These are phyloP conservation scores for Tilletia walkeri DNA, from an alignment of 1,284 basidiomycete genomes.

Conservation along the genomic window DNA sequence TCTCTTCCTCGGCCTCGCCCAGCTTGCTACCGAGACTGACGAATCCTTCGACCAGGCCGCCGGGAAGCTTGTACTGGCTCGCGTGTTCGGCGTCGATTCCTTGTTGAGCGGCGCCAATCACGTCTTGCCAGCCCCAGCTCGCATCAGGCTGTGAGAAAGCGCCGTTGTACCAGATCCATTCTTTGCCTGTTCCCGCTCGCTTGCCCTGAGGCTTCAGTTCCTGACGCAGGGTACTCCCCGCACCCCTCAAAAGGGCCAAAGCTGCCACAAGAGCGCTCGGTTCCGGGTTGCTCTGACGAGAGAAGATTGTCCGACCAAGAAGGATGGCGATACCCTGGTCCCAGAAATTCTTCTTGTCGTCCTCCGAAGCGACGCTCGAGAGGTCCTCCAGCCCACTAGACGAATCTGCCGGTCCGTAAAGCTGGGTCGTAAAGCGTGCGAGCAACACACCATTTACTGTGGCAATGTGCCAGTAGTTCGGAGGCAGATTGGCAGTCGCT, in stretches of 20 bases:
- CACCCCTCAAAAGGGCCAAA: background rate
- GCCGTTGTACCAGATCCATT: background rate
- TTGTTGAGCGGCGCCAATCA: background rate
- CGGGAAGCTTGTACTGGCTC: constrained; percentile 1
- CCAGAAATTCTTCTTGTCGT: constrained; percentile 5
- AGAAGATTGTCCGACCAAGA: constrained; percentile 2
- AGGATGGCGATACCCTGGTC: background rate
- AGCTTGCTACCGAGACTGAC: background rate
- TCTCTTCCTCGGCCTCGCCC: background rate
- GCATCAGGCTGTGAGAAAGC: background rate
- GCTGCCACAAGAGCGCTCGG: background rate
- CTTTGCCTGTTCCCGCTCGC: background rate
- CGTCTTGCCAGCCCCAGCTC: background rate
- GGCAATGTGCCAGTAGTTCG: constrained; percentile 14
- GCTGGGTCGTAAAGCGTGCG: background rate
- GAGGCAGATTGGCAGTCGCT: background rate
- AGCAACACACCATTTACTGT: background rate
- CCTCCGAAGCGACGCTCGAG: background rate
- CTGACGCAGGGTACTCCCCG: background rate
- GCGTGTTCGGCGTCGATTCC: constrained; percentile 4
- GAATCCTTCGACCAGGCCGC: constrained; percentile 2
- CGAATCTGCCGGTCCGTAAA: constrained; percentile 3
- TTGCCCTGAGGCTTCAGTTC: background rate
- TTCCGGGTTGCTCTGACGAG: background rate
- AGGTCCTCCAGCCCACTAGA: background rate